These are phyloP conservation scores for Oryza rufipogon DNA, from an alignment of 176 grass and related monocot species.

Conservation along the genomic window DNA sequence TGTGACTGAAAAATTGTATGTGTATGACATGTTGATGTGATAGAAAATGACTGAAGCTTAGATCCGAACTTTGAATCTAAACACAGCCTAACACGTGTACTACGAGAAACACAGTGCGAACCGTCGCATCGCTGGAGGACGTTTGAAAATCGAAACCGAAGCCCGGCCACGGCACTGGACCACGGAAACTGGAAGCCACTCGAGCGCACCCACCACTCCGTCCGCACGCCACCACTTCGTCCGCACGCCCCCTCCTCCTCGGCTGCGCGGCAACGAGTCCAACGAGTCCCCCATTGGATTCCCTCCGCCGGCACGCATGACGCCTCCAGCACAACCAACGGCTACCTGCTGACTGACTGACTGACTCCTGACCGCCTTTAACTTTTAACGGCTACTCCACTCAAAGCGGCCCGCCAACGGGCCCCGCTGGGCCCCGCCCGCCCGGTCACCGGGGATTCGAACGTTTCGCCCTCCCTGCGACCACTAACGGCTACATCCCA, in stretches of 20 bases:
- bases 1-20: no score
- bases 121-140: not conserved
- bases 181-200: not conserved
- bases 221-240: no score
- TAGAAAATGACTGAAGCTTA: no score
- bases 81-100: no score
- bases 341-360: constrained; percentile 43
- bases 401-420: not conserved
- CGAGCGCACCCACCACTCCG: no score
- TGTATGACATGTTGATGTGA: no score
- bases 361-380: constrained; percentile 16
- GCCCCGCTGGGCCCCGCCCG: constrained; percentile 4
- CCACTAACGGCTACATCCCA: constrained; percentile 60
- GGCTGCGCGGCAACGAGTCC: no score
- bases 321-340: constrained; percentile 47
- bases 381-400: constrained; percentile 73
- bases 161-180: not conserved
- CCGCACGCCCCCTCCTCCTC: no score
- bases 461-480: constrained; percentile 40
- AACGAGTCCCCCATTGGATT: constrained; percentile 30
- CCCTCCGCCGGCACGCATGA: constrained; percentile 43
- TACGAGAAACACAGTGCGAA: not conserved
- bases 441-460: constrained; percentile 49
- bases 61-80: no score
- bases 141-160: constrained; percentile 15